Evolutionary conservation across 2,329 filamentous ascomycete species (phyloP).

Genomic region (Botryotinia globosa): DNA sequence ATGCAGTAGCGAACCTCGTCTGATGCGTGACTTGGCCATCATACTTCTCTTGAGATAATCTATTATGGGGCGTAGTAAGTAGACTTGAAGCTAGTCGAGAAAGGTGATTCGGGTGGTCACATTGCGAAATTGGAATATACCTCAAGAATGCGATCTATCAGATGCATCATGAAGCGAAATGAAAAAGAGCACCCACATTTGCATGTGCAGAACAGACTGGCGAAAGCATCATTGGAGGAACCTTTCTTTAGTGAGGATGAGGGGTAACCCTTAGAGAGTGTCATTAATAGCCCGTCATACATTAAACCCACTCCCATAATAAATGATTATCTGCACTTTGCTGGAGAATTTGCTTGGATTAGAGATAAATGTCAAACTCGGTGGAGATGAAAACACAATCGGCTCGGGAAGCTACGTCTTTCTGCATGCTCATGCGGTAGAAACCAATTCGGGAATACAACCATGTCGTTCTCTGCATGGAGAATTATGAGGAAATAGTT

Average conservation of each 20-base stretch:
- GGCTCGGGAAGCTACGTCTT: constrained; percentile 12
- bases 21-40: constrained; percentile 8
- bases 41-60: constrained; percentile 1
- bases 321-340: not conserved
- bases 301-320: not conserved
- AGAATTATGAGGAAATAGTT: not conserved
- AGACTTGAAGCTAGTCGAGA: constrained; percentile 1
- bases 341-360: not conserved
- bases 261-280: not conserved
- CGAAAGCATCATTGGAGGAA: constrained; percentile 2
- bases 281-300: not conserved
- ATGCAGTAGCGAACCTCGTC: not conserved
- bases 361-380: constrained; percentile 7
- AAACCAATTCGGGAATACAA: constrained; percentile 18
- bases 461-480: constrained; percentile 20
- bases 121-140: constrained; percentile 7
- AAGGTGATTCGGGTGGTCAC: constrained; percentile 13
- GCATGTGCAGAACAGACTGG: constrained; percentile 13
- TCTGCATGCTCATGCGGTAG: constrained; percentile 13
- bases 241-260: not conserved
- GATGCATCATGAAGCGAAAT: constrained; percentile 11
- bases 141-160: constrained; percentile 19
- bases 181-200: constrained; percentile 3
- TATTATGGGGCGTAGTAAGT: constrained; percentile 13
- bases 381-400: constrained; percentile 16